These are phyloP conservation scores for Aspergillus pseudoterreus DNA, from an alignment of 2,329 filamentous ascomycete species.

Conservation along the genomic window DNA sequence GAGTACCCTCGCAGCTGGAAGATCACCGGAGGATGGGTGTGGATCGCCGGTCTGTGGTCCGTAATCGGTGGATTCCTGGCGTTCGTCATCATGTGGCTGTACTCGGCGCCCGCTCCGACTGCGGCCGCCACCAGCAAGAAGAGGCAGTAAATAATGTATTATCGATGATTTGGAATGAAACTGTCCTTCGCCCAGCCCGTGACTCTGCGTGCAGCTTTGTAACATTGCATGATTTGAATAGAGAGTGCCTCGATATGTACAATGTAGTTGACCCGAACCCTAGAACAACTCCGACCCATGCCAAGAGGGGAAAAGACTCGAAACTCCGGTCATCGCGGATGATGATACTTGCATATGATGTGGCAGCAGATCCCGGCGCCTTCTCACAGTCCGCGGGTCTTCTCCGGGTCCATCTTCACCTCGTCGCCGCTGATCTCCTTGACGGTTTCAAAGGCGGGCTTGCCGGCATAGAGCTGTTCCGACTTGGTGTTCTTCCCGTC, in stretches of 20 bases:
- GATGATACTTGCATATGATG: too few relatives aligned
- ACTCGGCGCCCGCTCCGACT: slow-evolving; percentile 53
- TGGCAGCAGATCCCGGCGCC: background rate
- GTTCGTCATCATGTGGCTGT: slow-evolving; percentile 89
- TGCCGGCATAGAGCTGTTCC: slow-evolving; percentile 76
- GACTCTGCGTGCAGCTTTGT: background rate
- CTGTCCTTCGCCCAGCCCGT: background rate
- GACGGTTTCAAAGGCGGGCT: slow-evolving; percentile 64
- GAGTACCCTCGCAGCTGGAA: slow-evolving; percentile 89
- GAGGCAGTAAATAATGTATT: slow-evolving; percentile 38
- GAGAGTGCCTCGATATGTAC: slow-evolving; percentile 9
- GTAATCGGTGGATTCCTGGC: slow-evolving; percentile 80
- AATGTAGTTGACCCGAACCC: slow-evolving; percentile 5
- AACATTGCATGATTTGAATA: background rate
- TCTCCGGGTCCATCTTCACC: slow-evolving; percentile 46
- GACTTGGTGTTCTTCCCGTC: slow-evolving; percentile 49
- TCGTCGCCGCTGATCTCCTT: slow-evolving; percentile 67
- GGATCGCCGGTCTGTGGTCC: slow-evolving; percentile 82
- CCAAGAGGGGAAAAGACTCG: slow-evolving; percentile 6
- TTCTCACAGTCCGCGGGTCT: slow-evolving; percentile 43
- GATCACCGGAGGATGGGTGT: slow-evolving; percentile 90
- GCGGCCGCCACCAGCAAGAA: slow-evolving; percentile 43
- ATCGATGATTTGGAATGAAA: slow-evolving; percentile 20
- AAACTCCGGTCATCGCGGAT: background rate
- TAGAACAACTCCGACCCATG: slow-evolving; percentile 17